Evolutionary conservation across 768 basidiomycete genomes (phyloP).

Genomic region (Inosperma sp.): DNA sequence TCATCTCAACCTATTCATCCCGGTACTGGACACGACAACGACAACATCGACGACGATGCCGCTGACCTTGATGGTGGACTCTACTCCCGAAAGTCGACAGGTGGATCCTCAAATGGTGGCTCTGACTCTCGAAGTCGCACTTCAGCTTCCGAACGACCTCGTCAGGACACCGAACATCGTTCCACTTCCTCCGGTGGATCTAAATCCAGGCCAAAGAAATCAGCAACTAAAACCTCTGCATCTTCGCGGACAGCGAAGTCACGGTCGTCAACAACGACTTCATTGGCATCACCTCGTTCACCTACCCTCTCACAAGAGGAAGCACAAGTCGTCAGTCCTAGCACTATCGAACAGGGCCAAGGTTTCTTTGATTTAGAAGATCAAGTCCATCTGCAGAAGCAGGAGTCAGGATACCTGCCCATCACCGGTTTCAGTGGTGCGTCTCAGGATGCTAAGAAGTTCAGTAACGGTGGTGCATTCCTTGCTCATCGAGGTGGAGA

Average conservation of each 20-base stretch:
- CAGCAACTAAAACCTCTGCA: slow-evolving; percentile 31
- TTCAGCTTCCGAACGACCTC: slow-evolving; percentile 39
- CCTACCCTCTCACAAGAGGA: slow-evolving; percentile 32
- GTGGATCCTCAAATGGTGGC: slow-evolving; percentile 30
- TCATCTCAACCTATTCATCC: slow-evolving; percentile 10
- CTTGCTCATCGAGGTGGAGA: slow-evolving; percentile 2
- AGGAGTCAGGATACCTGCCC: slow-evolving; percentile 14
- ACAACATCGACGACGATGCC: slow-evolving; percentile 41
- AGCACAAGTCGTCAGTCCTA: slow-evolving; percentile 24
- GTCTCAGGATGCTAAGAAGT: slow-evolving; percentile 1
- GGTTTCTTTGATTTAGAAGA: slow-evolving; percentile 37
- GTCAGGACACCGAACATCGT: background rate
- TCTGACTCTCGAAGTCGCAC: slow-evolving; percentile 64
- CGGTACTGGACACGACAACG: slow-evolving; percentile 17
- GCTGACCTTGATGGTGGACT: slow-evolving; percentile 59
- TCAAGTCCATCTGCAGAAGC: background rate
- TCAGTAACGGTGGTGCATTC: background rate
- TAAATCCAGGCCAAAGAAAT: slow-evolving; percentile 12
- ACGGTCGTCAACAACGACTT: slow-evolving; percentile 34
- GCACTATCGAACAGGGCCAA: slow-evolving; percentile 29
- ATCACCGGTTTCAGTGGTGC: slow-evolving; percentile 18
- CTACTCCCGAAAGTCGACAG: slow-evolving; percentile 41
- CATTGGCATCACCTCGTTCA: slow-evolving; percentile 43
- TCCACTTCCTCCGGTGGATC: no score
- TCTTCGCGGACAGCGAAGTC: slow-evolving; percentile 23